Evolutionary conservation across 2,329 filamentous ascomycete genomes (phyloP).

Genomic region (Exophiala viscosa): DNA sequence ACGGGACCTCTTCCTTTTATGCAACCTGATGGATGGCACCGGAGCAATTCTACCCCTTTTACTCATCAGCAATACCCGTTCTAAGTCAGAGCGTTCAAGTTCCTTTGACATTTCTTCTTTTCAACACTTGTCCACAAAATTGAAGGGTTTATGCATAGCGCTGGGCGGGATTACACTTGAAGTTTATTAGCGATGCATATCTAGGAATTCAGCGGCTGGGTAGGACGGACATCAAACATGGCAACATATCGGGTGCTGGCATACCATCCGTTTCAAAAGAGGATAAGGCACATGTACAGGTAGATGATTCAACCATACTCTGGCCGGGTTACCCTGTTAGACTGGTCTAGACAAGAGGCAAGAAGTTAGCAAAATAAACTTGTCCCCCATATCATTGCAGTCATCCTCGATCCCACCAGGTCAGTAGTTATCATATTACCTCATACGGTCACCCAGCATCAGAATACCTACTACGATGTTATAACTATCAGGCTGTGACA

Average conservation of each 20-base stretch:
- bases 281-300: conserved; percentile 12
- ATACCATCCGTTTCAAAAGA: not conserved
- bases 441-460: too few species aligned
- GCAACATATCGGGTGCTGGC: conserved; percentile 1
- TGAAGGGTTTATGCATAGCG: conserved; percentile 19
- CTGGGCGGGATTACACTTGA: conserved; percentile 5
- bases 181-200: conserved; percentile 13
- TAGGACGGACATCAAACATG: conserved; percentile 5
- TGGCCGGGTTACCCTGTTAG: too few species aligned
- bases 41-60: conserved; percentile 27
- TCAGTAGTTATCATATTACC: too few species aligned
- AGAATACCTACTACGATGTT: too few species aligned
- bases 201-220: conserved; percentile 2
- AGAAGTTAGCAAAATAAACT: not conserved
- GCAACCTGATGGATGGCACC: conserved; percentile 43
- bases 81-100: conserved; percentile 2
- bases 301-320: conserved; percentile 5
- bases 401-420: too few species aligned
- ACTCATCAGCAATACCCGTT: conserved; percentile 23
- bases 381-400: not conserved
- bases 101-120: not conserved
- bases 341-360: not conserved
- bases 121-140: not conserved
- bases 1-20: conserved; percentile 64
- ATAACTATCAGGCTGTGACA: too few species aligned